phyloP scores from a whole-genome alignment of 805 yeast genomes.

The Phaffomyces thermotolerans region DNA sequence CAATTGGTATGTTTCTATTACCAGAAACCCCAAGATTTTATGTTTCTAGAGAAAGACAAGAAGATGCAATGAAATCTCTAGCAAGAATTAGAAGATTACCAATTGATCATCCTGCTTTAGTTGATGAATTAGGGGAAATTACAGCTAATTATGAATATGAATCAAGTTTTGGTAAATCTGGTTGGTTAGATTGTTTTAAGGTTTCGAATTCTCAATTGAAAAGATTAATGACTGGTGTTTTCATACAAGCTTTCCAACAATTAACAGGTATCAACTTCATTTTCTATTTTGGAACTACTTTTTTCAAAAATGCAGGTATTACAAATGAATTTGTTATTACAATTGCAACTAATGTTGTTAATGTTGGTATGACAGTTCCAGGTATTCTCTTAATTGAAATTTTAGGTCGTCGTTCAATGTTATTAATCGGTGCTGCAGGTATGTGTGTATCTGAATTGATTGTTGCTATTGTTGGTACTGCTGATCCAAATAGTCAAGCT shows the following conservation, averaged over 20 bases:
- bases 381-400: constrained; percentile 49
- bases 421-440: constrained; percentile 55
- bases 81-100: constrained; percentile 47
- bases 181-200: constrained; percentile 30
- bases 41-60: constrained; percentile 48
- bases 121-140: constrained; percentile 42
- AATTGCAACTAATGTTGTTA: constrained; percentile 38
- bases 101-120: constrained; percentile 34
- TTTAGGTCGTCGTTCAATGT: constrained; percentile 58
- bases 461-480: constrained; percentile 42
- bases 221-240: constrained; percentile 37
- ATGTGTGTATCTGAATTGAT: constrained; percentile 59
- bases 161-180: constrained; percentile 23
- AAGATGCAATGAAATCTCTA: constrained; percentile 51
- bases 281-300: constrained; percentile 62
- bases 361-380: constrained; percentile 44
- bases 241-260: constrained; percentile 50
- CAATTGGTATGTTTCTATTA: constrained; percentile 53
- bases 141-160: constrained; percentile 42
- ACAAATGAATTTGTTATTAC: constrained; percentile 39
- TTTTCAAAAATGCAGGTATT: constrained; percentile 47
- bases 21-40: constrained; percentile 76
- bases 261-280: constrained; percentile 67
- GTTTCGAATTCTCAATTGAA: constrained; percentile 32
- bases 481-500: constrained; percentile 21